Base-by-base conservation (phyloP, 495 filamentous ascomycete genomes). In the Tetracladium setigerum region DNA sequence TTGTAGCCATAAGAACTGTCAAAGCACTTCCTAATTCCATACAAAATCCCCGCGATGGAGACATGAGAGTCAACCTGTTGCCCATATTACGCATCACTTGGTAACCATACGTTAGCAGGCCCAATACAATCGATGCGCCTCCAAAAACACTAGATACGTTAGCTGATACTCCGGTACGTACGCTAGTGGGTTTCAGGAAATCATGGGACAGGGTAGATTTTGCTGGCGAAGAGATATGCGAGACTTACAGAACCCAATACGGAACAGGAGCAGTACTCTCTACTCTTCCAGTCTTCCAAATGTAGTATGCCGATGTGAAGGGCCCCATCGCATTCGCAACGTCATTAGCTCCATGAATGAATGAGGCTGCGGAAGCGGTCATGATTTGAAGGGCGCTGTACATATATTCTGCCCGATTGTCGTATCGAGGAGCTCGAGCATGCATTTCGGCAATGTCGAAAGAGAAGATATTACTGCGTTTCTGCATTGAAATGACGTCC, bases 21-120 rank as follows among this genome's bases (percentile, higher is more conserved):
- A 81, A 62, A 40, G 76, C 77, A 31, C 72, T 70, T 27, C 73
- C 77, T 59, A 81, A 58, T 51, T 81, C 77, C 77, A 80, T 81
- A 34, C 68, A 74, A 37, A 47, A 47, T 15, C 45, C 45, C 38
- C 75, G 64, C 48, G 63, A 70, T 10, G 76, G 76, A 7, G 73
- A 76, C 62, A 77, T 73, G 55, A 76, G 71, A 37, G 77, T 79
- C 50, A 81, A 73, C 41, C 72, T 71, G 68, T 81, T 81, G 52
- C 77, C 76, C 71, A 79, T 71, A 56, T 66, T 67, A 55, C 72
- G 69, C 72, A 80, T 79, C 63, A 81, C 78, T 62, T 79, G 75
- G 62, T 81, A 81, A 19, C 77, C 77, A 50, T 76, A 81, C 16
- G 73, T 77, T 44, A 66, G 58, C n/a, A 81, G 62, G 46, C 77